phyloP scores from a whole-genome alignment of 768 basidiomycete species.

The Boletus pseudo-olivaceus region DNA sequence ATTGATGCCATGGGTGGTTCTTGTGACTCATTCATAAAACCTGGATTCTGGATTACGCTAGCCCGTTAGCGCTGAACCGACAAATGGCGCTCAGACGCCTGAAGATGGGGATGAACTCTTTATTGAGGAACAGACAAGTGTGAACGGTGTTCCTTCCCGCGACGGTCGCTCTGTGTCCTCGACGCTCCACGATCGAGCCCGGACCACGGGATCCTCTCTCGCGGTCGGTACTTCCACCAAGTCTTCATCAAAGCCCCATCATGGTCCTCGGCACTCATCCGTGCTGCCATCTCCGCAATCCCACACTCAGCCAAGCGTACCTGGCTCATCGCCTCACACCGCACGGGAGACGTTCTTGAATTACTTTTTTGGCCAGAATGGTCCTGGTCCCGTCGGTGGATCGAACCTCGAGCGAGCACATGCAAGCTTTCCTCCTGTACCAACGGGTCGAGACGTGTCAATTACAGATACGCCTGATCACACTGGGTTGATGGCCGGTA shows the following conservation, averaged over 20 bases:
- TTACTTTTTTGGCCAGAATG: constrained; percentile 95
- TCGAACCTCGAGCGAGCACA: constrained; percentile 45
- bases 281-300: constrained; percentile 31
- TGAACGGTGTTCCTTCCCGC: constrained; percentile 52
- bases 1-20: constrained; percentile 14
- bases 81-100: constrained; percentile 47
- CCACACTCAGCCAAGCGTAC: constrained; percentile 31
- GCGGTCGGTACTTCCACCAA: constrained; percentile 25
- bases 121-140: constrained; percentile 51
- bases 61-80: constrained; percentile 63
- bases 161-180: constrained; percentile 72
- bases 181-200: constrained; percentile 71
- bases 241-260: constrained; percentile 25
- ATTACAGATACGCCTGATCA: constrained; percentile 48
- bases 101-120: constrained; percentile 67
- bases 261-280: constrained; percentile 35
- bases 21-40: constrained; percentile 12
- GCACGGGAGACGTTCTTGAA: constrained; percentile 92
- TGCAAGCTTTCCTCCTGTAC: constrained; percentile 31
- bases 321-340: constrained; percentile 43
- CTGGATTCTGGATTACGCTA: constrained; percentile 25
- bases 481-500: constrained; percentile 64
- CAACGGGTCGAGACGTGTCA: constrained; percentile 64
- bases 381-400: constrained; percentile 66
- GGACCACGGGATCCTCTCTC: constrained; percentile 40